Conservation (phyloP, 179 eudicot genomes). For the Silene noctiflora region DNA sequence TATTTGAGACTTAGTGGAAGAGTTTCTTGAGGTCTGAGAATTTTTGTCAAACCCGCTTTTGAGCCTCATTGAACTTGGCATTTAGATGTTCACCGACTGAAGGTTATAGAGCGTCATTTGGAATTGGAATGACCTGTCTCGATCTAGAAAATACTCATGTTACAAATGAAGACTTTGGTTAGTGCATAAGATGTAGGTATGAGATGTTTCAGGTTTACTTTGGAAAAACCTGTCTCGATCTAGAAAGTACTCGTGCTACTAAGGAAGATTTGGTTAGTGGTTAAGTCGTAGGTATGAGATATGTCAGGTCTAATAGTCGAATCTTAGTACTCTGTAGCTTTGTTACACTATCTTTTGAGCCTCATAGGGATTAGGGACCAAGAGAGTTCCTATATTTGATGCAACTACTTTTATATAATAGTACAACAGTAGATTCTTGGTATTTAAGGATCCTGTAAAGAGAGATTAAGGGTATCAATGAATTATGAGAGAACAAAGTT, state of each 20-base stretch:
- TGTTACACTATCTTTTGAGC: not conserved
- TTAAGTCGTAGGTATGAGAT: not conserved
- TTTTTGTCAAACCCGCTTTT: slow-evolving; percentile 10
- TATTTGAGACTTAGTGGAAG: not conserved
- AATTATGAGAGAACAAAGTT: slow-evolving; percentile 18
- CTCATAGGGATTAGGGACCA: not conserved
- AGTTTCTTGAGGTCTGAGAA: slow-evolving; percentile 8
- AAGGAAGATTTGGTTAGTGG: not conserved
- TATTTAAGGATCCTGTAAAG: slow-evolving; percentile 16
- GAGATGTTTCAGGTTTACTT: no score
- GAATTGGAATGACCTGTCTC: not conserved
- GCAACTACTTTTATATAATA: not conserved
- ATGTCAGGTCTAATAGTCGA: not conserved
- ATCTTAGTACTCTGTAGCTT: no score
- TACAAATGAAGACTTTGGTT: not conserved
- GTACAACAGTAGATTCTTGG: slow-evolving; percentile 17
- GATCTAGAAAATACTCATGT: not conserved
- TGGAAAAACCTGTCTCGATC: not conserved
- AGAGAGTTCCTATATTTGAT: not conserved
- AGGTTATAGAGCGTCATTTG: not conserved
- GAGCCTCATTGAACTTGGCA: not conserved
- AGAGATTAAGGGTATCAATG: slow-evolving; percentile 19
- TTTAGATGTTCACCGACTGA: not conserved
- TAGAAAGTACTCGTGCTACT: not conserved
- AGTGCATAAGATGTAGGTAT: no score